Conservation (phyloP, 2,329 filamentous ascomycete genomes). For the Penicillium thymicola region DNA sequence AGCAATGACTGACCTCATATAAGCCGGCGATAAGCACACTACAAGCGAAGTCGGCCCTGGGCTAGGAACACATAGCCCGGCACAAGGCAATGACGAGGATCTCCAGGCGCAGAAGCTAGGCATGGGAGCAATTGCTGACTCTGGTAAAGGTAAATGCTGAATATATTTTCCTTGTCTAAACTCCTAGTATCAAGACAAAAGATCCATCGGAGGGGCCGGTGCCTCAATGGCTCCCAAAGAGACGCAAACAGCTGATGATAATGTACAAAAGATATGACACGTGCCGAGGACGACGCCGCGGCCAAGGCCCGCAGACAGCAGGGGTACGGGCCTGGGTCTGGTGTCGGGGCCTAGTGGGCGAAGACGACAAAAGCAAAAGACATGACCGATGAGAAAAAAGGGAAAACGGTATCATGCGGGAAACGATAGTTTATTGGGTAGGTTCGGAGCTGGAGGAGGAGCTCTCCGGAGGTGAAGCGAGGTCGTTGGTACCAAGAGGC, state of each 20-base stretch:
- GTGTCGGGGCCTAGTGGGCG: constrained; percentile 50
- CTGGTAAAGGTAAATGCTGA: constrained; percentile 36
- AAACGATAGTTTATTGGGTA: constrained; percentile 30
- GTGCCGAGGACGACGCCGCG: constrained; percentile 39
- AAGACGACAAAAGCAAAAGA: constrained; percentile 10
- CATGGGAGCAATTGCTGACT: constrained; percentile 49
- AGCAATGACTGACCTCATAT: constrained; percentile 1
- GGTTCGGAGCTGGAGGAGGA: constrained; percentile 37
- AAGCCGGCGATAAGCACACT: constrained; percentile 32
- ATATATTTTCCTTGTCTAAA: constrained; percentile 26
- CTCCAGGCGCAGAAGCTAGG: constrained; percentile 53
- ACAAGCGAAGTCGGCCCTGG: constrained; percentile 30
- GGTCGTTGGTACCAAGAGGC: constrained; percentile 40
- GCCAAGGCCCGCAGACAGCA: constrained; percentile 48
- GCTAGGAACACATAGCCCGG: constrained; percentile 41
- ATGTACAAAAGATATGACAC: constrained; percentile 38
- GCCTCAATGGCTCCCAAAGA: constrained; percentile 11
- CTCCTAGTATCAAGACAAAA: constrained; percentile 27
- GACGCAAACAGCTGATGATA: constrained; percentile 39
- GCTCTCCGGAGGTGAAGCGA: constrained; percentile 30
- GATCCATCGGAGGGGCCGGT: constrained; percentile 3
- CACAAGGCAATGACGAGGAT: constrained; percentile 52
- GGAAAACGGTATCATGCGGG: constrained; percentile 8
- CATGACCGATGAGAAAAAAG: constrained; percentile 8
- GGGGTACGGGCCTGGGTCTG: constrained; percentile 55